Base-by-base conservation (phyloP, 768 basidiomycete species). In the Psilocybe sp. region DNA sequence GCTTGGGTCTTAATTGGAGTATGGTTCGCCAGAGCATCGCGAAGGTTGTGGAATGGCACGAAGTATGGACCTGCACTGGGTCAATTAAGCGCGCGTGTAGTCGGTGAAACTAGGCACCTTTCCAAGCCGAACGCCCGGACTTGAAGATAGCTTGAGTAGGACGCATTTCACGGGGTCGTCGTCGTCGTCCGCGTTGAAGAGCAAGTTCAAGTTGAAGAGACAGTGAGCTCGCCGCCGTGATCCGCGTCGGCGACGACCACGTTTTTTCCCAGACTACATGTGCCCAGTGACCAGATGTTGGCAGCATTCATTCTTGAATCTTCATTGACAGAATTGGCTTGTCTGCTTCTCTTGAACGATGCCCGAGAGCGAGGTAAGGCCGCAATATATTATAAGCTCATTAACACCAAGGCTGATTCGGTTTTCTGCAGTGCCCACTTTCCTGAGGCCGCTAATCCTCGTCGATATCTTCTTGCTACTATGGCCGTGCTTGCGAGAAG, bases 1-100 rank as follows among this genome's bases (percentile, higher is more conserved):
- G 92, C 92, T 51, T 92, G 80, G 0, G 96, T 99, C 60, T 81
- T 81, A 61, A 99, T 93, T 0, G 93, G 83, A n/a, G 81, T 75
- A 67, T 90, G 90, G 67, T 85, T 85, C 52, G 82, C 73, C 49
- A 92, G 71, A 2, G 95, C 87, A 37, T 94, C 83, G 28, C 82
- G 79, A 50, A 98, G 74, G 60, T 90, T 89, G 3, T 92, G 90
- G 70, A 98, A 98, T 15, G 93, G 82, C 44, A 94, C 88, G 61
- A 98, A 98, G 69, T 84, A 97, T 11, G 96, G 96, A 4, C 95
- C 96, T 98, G 42, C 4, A 5, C 40, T 39, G 19, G 28, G 39
- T n/a, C 8, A 31, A 12, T 33, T 36, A 18, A 20, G 9, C 9
- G 10, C 14, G 12, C 11, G 37, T 32, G 34, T 12, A 15, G 37